Conservation (phyloP, 306 rosid species). For the Trifolium dubium region DNA sequence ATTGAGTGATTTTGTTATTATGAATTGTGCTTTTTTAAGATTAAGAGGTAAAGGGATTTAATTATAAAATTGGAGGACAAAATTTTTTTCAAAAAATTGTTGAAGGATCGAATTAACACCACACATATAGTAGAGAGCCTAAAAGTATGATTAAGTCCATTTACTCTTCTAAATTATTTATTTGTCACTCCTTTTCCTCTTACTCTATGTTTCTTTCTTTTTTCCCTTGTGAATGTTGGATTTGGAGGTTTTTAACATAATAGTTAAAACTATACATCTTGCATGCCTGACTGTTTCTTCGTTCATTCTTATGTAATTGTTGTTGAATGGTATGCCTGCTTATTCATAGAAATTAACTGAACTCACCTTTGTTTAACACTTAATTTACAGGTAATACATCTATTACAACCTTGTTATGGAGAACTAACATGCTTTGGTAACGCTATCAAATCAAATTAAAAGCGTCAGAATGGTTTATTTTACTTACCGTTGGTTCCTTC, state of each 20-base stretch:
- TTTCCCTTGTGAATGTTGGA: not conserved
- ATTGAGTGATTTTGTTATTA: not conserved
- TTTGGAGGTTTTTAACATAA: not conserved
- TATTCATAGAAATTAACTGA: not conserved
- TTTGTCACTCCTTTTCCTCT: not conserved
- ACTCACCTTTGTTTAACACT: slow-evolving; percentile 15
- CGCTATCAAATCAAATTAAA: slow-evolving; percentile 60
- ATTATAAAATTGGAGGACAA: not conserved
- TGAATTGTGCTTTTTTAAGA: not conserved
- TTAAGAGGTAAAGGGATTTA: not conserved
- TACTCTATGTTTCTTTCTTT: not conserved
- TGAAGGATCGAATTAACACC: not conserved
- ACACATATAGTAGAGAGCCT: not conserved
- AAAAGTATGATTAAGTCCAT: not conserved
- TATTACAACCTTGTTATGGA: slow-evolving; percentile 69
- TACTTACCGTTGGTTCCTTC: slow-evolving; percentile 80
- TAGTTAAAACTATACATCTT: not conserved
- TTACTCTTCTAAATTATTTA: not conserved
- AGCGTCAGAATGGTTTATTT: slow-evolving; percentile 68
- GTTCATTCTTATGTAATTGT: not conserved
- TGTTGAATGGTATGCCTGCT: not conserved
- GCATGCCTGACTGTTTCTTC: not conserved
- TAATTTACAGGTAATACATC: slow-evolving; percentile 78
- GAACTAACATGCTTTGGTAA: slow-evolving; percentile 70
- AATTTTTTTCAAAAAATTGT: not conserved